A percentile compares a stretch with the other conserved stretches of the same genome.
These are phyloP conservation scores for Phytophthora sp. DNA, from an alignment of 352 stramenopile genomes.

Conservation along the genomic window DNA sequence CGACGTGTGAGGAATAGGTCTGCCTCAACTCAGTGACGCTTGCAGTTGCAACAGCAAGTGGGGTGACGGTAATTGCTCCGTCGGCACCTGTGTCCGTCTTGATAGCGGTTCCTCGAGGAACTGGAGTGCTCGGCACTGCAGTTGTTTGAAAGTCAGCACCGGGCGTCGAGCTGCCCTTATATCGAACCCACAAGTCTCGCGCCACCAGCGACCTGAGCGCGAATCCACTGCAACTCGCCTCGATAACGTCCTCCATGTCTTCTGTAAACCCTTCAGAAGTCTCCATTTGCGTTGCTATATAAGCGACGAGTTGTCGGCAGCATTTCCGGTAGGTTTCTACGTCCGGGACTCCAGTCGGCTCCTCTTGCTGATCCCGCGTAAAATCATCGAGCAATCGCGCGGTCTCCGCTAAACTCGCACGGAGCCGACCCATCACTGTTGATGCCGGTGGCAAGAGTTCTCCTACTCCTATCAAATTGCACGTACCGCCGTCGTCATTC, in stretches of 20 bases:
- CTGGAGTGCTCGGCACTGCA: constrained; percentile 6
- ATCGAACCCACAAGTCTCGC: constrained; percentile 20
- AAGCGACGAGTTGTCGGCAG: constrained; percentile 56
- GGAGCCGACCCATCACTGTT: constrained; percentile 12
- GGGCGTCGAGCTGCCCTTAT: not conserved
- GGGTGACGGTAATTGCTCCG: constrained; percentile 15
- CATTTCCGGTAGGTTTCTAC: constrained; percentile 52
- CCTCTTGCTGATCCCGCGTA: constrained; percentile 15
- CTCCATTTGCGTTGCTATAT: constrained; percentile 58
- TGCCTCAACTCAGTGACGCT: constrained; percentile 3
- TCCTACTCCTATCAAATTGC: too few species aligned
- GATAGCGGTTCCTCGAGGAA: not conserved
- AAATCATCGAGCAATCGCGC: constrained; percentile 23
- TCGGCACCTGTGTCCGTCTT: constrained; percentile 1
- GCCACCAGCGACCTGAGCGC: constrained; percentile 39
- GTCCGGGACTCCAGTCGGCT: not conserved
- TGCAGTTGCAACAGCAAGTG: constrained; percentile 7
- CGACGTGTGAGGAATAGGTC: constrained; percentile 31
- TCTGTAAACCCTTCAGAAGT: constrained; percentile 56
- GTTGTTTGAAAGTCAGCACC: not conserved
- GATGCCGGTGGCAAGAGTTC: not conserved
- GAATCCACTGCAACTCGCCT: constrained; percentile 48
- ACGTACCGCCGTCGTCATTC: too few species aligned
- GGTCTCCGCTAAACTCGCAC: constrained; percentile 20
- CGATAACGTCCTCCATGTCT: constrained; percentile 71